phyloP scores from a whole-genome alignment of 306 rosid genomes.

The Spatholobus suberectus region DNA sequence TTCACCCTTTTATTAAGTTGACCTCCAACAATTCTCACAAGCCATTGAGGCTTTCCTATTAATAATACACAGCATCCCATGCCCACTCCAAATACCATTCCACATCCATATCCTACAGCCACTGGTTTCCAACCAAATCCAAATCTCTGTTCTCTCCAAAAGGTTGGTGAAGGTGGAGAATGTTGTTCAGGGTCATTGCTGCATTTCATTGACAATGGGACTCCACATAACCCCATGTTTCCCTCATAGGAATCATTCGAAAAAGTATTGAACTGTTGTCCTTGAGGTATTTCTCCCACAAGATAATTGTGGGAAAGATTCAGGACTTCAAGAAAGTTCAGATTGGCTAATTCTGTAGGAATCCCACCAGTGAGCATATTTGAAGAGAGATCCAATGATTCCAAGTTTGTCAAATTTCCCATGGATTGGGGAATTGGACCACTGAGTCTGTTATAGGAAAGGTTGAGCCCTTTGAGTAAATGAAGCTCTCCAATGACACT shows the following conservation, averaged over 20 bases:
- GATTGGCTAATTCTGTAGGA: background rate
- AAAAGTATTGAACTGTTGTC: constrained; percentile 52
- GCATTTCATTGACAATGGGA: constrained; percentile 41
- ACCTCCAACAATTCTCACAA: too few relatives aligned
- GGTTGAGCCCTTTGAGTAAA: constrained; percentile 38
- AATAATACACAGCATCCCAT: too few relatives aligned
- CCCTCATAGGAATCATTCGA: constrained; percentile 37
- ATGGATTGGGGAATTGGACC: constrained; percentile 46
- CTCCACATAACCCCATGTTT: constrained; percentile 45
- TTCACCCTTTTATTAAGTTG: too few relatives aligned
- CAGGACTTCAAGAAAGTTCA: constrained; percentile 20
- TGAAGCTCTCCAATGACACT: constrained; percentile 27
- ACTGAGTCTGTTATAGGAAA: constrained; percentile 41
- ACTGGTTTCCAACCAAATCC: too few relatives aligned
- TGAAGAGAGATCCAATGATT: constrained; percentile 55
- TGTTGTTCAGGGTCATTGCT: background rate
- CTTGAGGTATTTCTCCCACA: constrained; percentile 44
- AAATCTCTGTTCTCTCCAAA: too few relatives aligned
- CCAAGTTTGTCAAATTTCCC: constrained; percentile 34
- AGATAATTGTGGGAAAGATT: constrained; percentile 44
- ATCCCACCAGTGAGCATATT: constrained; percentile 31
- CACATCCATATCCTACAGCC: too few relatives aligned
- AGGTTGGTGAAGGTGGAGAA: too few relatives aligned
- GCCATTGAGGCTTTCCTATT: too few relatives aligned
- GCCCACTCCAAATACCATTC: too few relatives aligned